phyloP scores from a whole-genome alignment of 805 yeast species.

The Zygoascus tannicola region DNA sequence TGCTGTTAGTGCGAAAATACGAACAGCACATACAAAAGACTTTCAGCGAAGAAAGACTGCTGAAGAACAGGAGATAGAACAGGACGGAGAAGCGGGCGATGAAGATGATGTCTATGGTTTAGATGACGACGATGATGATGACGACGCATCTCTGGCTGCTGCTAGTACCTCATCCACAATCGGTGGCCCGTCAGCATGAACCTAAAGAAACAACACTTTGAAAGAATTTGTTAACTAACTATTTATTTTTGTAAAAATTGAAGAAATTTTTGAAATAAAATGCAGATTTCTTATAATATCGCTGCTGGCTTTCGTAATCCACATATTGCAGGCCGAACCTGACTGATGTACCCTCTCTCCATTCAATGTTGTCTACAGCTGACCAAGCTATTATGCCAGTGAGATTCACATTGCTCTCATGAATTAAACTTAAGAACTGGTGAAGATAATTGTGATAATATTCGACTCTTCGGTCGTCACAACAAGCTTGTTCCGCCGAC shows the following conservation, averaged over 20 bases:
- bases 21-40: slow-evolving; percentile 23
- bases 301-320: slow-evolving; percentile 11
- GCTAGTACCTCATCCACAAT: too few species aligned
- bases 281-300: slow-evolving; percentile 17
- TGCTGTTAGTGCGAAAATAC: slow-evolving; percentile 17
- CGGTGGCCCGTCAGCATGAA: too few species aligned
- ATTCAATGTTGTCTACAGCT: slow-evolving; percentile 30
- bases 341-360: slow-evolving; percentile 22
- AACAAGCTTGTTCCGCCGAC: slow-evolving; percentile 22
- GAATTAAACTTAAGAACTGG: slow-evolving; percentile 21
- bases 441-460: slow-evolving; percentile 27
- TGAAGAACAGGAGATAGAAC: slow-evolving; percentile 26
- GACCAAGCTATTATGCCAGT: slow-evolving; percentile 31
- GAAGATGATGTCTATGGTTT: slow-evolving; percentile 7
- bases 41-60: slow-evolving; percentile 21
- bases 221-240: too few species aligned
- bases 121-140: slow-evolving; percentile 4
- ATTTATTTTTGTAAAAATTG: slow-evolving; percentile 6
- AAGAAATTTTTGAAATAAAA: slow-evolving; percentile 15
- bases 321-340: slow-evolving; percentile 19
- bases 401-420: slow-evolving; percentile 24
- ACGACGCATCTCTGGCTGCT: background rate
- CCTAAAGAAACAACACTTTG: background rate
- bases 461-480: slow-evolving; percentile 26
- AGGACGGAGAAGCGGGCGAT: slow-evolving; percentile 21